Base-by-base conservation (phyloP, 805 yeast species). In the Sugiyamaella smithiae region DNA sequence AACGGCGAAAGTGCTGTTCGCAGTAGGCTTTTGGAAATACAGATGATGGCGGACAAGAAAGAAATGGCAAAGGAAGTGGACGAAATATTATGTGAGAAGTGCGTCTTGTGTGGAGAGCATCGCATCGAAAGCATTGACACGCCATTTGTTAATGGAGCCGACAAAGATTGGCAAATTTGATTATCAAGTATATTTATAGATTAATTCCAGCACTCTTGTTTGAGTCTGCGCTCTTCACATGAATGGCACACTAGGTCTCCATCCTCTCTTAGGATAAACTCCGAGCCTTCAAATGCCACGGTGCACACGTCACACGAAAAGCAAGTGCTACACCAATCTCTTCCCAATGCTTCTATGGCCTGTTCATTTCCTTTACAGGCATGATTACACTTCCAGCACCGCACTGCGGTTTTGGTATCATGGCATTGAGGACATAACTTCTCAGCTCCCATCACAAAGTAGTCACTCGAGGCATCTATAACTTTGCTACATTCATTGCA, bases 51-150 rank as follows among this genome's bases (percentile, higher is more conserved):
- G 56, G 29, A 40, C 22, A 42, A 38, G 57, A 49, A 44, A 35
- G 53, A 46, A 16, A 33, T 43, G 32, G 44, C 51, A 16, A 55
- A 50, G 45, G 56, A 40, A 38, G 49, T 48, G 25, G 91, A 87
- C 56, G 67, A 71, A 0, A 57, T 86, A 14, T 63, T 90, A 16
- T 70, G 81, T 0, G 74, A 76, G 22, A 84, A 81, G 54, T 89
- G 97, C 65, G 76, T 82, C 8, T 66, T 88, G n/a, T 90, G 97
- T 65, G 83, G 88, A 50, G 95, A 86, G 48, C 68, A 79, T 47
- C 83, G 77, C 63, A 82, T 90, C 49, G 84, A 81, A 44, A 74
- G 77, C 12, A 75, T 90, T 45, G 96, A 89, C 58, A 77, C 77
- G 45, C 80, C 82, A 5, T 71, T 88, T 60, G 66, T 51, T 54